Percentiles rank a stretch among this genome's conserved stretches.
These are phyloP conservation scores for Theobroma grandiflorum DNA, from an alignment of 441 rosid species.

Conservation along the genomic window DNA sequence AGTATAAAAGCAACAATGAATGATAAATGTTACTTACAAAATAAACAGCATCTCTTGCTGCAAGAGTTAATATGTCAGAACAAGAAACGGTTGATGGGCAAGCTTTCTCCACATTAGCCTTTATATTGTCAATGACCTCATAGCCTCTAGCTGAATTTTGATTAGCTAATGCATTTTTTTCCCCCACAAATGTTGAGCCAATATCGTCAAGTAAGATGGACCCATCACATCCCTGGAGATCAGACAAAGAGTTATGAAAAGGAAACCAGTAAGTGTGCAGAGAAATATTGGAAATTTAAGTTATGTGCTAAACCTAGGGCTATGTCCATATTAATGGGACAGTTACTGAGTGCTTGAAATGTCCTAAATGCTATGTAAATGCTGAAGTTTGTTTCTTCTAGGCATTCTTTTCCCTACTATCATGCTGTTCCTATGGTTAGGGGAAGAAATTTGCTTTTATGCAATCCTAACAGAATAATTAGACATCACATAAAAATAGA, in stretches of 20 bases:
- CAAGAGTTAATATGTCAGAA: slow-evolving; percentile 66
- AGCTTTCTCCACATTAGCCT: slow-evolving; percentile 59
- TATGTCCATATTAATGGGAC: not conserved
- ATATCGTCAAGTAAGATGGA: slow-evolving; percentile 65
- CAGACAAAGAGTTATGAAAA: slow-evolving; percentile 15
- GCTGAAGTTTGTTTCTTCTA: not conserved
- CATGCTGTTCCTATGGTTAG: too few relatives aligned
- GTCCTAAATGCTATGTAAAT: not conserved
- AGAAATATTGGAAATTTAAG: not conserved
- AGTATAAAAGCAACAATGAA: not conserved
- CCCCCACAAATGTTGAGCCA: slow-evolving; percentile 41
- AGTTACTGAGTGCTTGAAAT: not conserved
- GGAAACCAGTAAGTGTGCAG: slow-evolving; percentile 1
- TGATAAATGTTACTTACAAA: slow-evolving; percentile 43
- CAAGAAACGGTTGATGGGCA: slow-evolving; percentile 75
- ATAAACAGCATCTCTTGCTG: slow-evolving; percentile 67
- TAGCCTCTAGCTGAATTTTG: slow-evolving; percentile 68
- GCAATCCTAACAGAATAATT: not conserved
- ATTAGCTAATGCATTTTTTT: slow-evolving; percentile 57
- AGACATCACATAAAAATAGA: not conserved
- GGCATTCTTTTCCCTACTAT: too few relatives aligned
- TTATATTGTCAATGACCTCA: slow-evolving; percentile 70
- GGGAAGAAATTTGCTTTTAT: not conserved
- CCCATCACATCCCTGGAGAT: slow-evolving; percentile 68
- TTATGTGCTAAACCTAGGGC: not conserved